These are phyloP conservation scores for Cercospora berteroae DNA, from an alignment of 2,329 filamentous ascomycete genomes.

Conservation along the genomic window DNA sequence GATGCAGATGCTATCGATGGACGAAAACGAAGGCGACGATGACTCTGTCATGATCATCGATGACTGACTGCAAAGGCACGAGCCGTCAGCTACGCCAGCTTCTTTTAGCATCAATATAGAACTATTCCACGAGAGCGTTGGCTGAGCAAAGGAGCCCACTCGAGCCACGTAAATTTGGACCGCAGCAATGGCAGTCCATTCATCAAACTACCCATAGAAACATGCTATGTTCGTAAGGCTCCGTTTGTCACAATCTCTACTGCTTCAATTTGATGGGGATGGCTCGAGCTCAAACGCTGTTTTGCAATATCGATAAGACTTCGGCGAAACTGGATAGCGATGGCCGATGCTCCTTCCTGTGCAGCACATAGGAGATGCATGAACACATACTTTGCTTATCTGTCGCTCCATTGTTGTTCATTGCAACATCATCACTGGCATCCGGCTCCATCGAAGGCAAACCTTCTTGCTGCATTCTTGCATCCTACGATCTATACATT, in stretches of 20 bases:
- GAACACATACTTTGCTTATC: neutral
- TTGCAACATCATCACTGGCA: neutral
- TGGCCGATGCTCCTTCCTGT: neutral
- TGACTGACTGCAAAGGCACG: too few relatives aligned
- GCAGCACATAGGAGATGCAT: neutral
- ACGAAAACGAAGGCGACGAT: neutral
- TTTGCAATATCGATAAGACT: neutral
- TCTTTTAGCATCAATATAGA: too few relatives aligned
- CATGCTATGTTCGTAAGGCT: neutral
- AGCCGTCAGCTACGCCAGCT: too few relatives aligned
- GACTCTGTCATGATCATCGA: neutral
- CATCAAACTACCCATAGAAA: neutral
- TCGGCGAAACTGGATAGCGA: neutral
- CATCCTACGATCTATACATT: neutral
- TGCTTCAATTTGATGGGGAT: too few relatives aligned
- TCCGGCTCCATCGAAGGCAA: neutral
- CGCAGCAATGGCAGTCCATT: neutral
- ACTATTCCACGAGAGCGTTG: too few relatives aligned
- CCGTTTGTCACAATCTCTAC: too few relatives aligned
- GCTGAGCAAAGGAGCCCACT: too few relatives aligned
- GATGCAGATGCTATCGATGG: constrained; percentile 1
- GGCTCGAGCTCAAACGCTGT: too few relatives aligned
- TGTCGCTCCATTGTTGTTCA: neutral
- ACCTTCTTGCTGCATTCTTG: neutral
- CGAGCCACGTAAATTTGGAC: neutral